These are phyloP conservation scores for Alternaria burnsii DNA, from an alignment of 2,329 filamentous ascomycete genomes.

Conservation along the genomic window DNA sequence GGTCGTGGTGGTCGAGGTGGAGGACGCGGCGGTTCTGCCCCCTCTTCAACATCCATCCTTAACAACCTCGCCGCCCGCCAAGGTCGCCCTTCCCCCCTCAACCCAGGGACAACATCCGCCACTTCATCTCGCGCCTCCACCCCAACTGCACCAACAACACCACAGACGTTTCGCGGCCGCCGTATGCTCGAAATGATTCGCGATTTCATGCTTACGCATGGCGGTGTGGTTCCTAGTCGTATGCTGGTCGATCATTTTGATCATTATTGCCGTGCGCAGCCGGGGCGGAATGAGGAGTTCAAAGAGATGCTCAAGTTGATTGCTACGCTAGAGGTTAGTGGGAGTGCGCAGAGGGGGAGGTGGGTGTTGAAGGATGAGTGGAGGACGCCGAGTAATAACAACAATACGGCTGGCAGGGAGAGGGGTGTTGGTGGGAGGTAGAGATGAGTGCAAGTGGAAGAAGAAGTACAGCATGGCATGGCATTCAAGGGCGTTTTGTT, in stretches of 20 bases:
- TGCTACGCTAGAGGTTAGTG: conserved; percentile 71
- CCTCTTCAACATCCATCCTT: conserved; percentile 54
- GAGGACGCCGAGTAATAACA: conserved; percentile 20
- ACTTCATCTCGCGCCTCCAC: conserved; percentile 41
- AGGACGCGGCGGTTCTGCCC: conserved; percentile 50
- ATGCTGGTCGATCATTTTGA: conserved; percentile 92
- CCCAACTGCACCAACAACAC: conserved; percentile 31
- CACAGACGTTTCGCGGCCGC: conserved; percentile 44
- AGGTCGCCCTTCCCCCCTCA: conserved; percentile 31
- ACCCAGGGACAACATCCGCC: conserved; percentile 15
- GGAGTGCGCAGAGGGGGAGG: conserved; percentile 58
- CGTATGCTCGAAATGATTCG: conserved; percentile 68
- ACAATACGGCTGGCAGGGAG: background rate
- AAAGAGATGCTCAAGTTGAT: conserved; percentile 80
- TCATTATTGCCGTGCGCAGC: conserved; percentile 73
- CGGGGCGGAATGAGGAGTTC: conserved; percentile 75
- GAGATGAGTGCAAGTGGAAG: too few relatives aligned
- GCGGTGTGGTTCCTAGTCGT: conserved; percentile 81
- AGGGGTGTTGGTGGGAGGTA: background rate
- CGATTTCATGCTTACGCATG: conserved; percentile 79
- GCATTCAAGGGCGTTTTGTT: background rate
- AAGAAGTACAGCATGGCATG: too few relatives aligned
- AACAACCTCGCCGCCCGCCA: conserved; percentile 56
- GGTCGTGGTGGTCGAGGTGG: conserved; percentile 45
- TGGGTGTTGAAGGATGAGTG: conserved; percentile 69